Base-by-base conservation (phyloP, 495 filamentous ascomycete species). In the Xylaria sp. region DNA sequence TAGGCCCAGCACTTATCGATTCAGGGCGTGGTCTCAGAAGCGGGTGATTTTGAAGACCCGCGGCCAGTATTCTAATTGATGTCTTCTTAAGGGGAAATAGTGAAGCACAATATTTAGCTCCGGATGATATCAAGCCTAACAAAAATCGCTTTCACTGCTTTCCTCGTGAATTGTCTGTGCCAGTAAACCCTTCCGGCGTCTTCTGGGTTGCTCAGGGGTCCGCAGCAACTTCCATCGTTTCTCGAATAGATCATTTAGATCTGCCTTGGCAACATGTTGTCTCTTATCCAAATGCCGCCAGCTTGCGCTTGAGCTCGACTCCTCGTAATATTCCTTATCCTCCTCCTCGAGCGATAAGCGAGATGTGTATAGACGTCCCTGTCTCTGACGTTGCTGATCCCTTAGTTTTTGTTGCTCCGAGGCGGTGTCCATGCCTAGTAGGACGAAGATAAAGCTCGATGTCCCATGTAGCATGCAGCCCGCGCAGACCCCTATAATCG, bases 91-190 rank as follows among this genome's bases (percentile, higher is more conserved):
- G 24, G 24, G 12, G 21, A 21, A 21, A 53, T 33, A 63, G 24
- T 24, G 31, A 52, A 21, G 68, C 29, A 52, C 9, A 43, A 24
- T 7, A 50, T 35, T 24, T n/a, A 53, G 46, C 64, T 43, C 19
- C 26, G 12, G 12, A 43, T 67, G 48, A 68, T 26, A 68, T 35
- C 14, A 62, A 31, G 69, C 58, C 33, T 52, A 64, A 40, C 69
- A 76, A 9, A 75, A 71, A 61, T 78, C 77, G 61, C 76, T 81
- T 57, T 62, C 70, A 69, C 87, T 87, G 61, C 90, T 90, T 75
- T 92, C 91, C 78, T 93, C 90, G 61, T 91, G 77, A 21, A 93
- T 93, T 0, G 88, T 92, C 63, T 88, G 83, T 29, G 82, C 81
- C 21, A 90, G 74, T 29, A 89, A 74, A 0, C 83, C 82, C 63